phyloP scores from a whole-genome alignment of 2,329 filamentous ascomycete genomes.

The Penicillium sp. region DNA sequence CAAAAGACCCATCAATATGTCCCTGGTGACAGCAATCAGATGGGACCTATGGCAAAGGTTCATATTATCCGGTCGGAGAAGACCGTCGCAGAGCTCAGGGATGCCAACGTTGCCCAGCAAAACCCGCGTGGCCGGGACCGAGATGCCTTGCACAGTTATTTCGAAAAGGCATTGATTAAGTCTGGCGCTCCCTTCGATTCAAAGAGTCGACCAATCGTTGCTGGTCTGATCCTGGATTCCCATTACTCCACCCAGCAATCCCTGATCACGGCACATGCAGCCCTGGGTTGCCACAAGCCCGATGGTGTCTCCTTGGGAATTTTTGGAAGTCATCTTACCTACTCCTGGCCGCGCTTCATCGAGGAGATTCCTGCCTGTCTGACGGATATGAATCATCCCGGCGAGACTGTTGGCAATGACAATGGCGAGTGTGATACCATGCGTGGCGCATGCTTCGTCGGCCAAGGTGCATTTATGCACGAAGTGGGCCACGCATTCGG shows the following conservation, averaged over 20 bases:
- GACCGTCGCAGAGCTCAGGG: constrained; percentile 27
- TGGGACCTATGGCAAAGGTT: constrained; percentile 23
- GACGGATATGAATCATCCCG: constrained; percentile 45
- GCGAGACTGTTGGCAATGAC: constrained; percentile 50
- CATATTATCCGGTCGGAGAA: constrained; percentile 29
- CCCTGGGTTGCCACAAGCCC: constrained; percentile 29
- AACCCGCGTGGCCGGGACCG: constrained; percentile 20
- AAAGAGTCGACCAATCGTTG: constrained; percentile 25
- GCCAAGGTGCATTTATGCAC: constrained; percentile 46
- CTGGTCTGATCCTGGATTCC: constrained; percentile 31
- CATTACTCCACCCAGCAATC: constrained; percentile 24
- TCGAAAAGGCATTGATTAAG: constrained; percentile 20
- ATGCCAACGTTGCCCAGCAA: constrained; percentile 29
- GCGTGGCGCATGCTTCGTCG: constrained; percentile 55
- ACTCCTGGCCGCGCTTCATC: constrained; percentile 34
- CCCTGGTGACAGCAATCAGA: not conserved
- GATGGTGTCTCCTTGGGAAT: constrained; percentile 30
- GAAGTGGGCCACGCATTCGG: constrained; percentile 49
- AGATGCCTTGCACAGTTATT: constrained; percentile 26
- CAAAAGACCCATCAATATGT: constrained; percentile 11
- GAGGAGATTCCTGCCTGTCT: constrained; percentile 32
- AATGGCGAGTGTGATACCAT: constrained; percentile 52
- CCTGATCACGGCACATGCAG: constrained; percentile 32
- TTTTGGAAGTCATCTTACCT: constrained; percentile 33
- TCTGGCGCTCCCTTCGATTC: constrained; percentile 26